phyloP scores from a whole-genome alignment of 139 green algal genomes.

The Parachlorella kessleri region DNA sequence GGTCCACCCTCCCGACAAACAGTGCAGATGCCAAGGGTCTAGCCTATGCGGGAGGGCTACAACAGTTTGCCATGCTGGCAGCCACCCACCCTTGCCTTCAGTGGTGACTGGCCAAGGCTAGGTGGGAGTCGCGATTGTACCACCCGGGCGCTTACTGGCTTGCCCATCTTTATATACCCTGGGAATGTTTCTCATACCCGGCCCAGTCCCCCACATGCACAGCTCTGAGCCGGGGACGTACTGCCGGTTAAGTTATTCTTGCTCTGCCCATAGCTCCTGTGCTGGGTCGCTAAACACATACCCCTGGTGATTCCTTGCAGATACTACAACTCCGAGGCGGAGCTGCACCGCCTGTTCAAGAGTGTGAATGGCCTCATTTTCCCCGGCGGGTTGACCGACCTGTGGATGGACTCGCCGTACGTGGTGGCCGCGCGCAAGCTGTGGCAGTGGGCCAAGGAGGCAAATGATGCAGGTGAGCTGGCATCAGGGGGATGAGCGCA shows the following conservation, averaged over 20 bases:
- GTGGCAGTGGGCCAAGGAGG: slow-evolving; percentile 75
- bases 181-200: no score
- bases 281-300: neutral
- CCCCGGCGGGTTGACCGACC: slow-evolving; percentile 77
- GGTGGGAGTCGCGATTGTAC: neutral
- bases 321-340: slow-evolving; percentile 64
- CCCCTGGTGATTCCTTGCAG: neutral
- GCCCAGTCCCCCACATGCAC: no score
- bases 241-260: neutral
- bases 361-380: slow-evolving; percentile 81
- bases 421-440: slow-evolving; percentile 83
- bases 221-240: neutral
- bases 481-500: no score
- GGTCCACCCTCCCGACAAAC: no score
- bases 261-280: neutral
- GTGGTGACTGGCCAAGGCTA: neutral
- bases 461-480: slow-evolving; percentile 62
- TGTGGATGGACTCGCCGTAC: slow-evolving; percentile 84
- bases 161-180: no score
- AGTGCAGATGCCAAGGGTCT: no score
- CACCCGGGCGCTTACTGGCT: no score
- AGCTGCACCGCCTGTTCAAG: slow-evolving; percentile 80
- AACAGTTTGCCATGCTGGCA: no score
- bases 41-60: no score
- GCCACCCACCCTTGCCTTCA: neutral